Evolutionary conservation across 2,329 filamentous ascomycete genomes (phyloP).

Genomic region (Bipolaris sorokiniana): DNA sequence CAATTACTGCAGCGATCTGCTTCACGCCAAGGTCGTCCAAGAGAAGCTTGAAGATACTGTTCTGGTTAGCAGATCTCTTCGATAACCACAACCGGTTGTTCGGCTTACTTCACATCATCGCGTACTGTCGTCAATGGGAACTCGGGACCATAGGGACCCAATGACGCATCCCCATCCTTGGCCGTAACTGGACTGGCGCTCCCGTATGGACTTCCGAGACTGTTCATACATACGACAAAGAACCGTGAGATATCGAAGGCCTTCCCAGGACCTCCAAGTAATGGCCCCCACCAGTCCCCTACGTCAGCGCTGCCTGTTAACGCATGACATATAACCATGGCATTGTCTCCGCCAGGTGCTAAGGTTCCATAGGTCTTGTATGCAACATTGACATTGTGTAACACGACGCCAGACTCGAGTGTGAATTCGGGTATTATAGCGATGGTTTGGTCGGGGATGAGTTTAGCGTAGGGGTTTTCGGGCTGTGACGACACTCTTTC

Average conservation of each 20-base stretch:
- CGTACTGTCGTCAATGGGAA: conserved; percentile 94
- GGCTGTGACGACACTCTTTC: conserved; percentile 65
- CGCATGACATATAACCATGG: conserved; percentile 77
- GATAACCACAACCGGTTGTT: not conserved
- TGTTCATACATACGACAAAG: conserved; percentile 87
- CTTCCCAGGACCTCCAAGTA: conserved; percentile 77
- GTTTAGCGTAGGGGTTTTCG: conserved; percentile 86
- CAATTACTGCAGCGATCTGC: conserved; percentile 78
- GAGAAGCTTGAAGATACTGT: conserved; percentile 76
- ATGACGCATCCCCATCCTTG: conserved; percentile 76
- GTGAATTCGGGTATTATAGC: conserved; percentile 87
- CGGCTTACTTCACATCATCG: conserved; percentile 86
- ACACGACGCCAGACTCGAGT: conserved; percentile 86
- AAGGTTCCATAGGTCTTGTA: conserved; percentile 68
- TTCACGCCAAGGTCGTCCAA: conserved; percentile 80
- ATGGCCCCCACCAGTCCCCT: conserved; percentile 85
- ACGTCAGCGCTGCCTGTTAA: conserved; percentile 86
- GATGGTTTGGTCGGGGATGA: conserved; percentile 89
- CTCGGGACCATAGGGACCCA: conserved; percentile 88
- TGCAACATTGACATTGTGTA: conserved; percentile 74
- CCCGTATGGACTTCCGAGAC: conserved; percentile 82
- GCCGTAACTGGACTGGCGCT: conserved; percentile 88
- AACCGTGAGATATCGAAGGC: conserved; percentile 83
- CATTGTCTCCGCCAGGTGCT: conserved; percentile 64
- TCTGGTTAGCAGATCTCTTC: conserved; percentile 16